Evolutionary conservation across 179 eudicot genomes (phyloP).

Genomic region (Spinacia oleracea): DNA sequence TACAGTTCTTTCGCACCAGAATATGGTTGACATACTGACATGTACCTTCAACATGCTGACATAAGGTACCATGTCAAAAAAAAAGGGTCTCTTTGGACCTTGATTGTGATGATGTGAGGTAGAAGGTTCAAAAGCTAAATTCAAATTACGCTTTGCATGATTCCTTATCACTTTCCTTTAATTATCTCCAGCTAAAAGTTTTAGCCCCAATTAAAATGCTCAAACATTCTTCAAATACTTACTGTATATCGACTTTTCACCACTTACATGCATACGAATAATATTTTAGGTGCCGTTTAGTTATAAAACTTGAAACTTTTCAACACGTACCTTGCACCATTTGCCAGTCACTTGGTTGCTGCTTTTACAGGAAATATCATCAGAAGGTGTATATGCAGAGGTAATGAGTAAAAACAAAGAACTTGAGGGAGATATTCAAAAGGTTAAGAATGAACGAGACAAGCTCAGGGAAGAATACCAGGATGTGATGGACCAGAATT

Average conservation of each 20-base stretch:
- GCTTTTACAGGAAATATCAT: slow-evolving; percentile 50
- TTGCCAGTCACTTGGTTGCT: slow-evolving; percentile 12
- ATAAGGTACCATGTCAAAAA: too few species aligned
- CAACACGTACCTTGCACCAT: not conserved
- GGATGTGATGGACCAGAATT: slow-evolving; percentile 47
- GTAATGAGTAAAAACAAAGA: slow-evolving; percentile 48
- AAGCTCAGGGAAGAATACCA: slow-evolving; percentile 48
- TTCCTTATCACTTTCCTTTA: not conserved
- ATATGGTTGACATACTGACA: not conserved
- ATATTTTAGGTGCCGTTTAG: not conserved
- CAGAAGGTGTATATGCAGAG: slow-evolving; percentile 46
- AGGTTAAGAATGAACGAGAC: slow-evolving; percentile 40
- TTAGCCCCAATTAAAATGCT: not conserved
- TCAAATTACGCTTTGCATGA: not conserved
- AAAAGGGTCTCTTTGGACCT: not conserved
- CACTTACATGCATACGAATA: too few species aligned
- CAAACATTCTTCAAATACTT: not conserved
- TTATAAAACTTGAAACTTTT: not conserved
- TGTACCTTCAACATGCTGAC: not conserved
- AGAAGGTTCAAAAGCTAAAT: not conserved
- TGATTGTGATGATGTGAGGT: slow-evolving; percentile 33
- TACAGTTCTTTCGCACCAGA: not conserved
- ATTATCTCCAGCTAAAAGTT: not conserved
- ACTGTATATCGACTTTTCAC: not conserved
- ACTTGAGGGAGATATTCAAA: slow-evolving; percentile 51